Evolutionary conservation across 1,284 basidiomycete genomes (phyloP).

Genomic region (Ceratobasidium sp.): DNA sequence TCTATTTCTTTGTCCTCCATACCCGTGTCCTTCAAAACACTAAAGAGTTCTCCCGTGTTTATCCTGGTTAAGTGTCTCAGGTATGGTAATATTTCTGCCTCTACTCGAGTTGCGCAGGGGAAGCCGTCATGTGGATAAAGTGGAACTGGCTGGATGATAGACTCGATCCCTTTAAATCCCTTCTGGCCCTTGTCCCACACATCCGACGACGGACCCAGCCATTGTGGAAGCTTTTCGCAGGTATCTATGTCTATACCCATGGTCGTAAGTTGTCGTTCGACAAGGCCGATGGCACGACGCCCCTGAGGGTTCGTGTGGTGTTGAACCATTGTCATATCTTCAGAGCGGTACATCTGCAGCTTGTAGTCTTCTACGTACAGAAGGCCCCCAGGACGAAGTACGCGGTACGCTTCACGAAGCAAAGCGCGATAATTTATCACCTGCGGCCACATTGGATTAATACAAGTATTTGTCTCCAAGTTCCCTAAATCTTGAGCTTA

Average conservation of each 20-base stretch:
- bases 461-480: neutral
- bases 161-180: neutral
- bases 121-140: neutral
- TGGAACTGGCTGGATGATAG: neutral
- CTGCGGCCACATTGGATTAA: neutral
- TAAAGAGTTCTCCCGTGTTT: neutral
- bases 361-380: neutral
- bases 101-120: neutral
- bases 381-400: neutral
- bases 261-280: neutral
- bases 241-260: neutral
- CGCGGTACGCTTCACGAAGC: too few species aligned
- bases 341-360: neutral
- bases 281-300: neutral
- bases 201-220: neutral
- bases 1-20: neutral
- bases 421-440: neutral
- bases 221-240: neutral
- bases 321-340: neutral
- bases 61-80: neutral
- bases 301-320: neutral
- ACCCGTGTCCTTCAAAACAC: neutral
- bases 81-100: neutral
- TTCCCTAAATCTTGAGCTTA: neutral
- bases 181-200: neutral